A percentile compares a stretch with the other conserved stretches of the same genome.
These are phyloP conservation scores for Passalora sequoiae DNA, from an alignment of 2,329 filamentous ascomycete genomes.

Conservation along the genomic window DNA sequence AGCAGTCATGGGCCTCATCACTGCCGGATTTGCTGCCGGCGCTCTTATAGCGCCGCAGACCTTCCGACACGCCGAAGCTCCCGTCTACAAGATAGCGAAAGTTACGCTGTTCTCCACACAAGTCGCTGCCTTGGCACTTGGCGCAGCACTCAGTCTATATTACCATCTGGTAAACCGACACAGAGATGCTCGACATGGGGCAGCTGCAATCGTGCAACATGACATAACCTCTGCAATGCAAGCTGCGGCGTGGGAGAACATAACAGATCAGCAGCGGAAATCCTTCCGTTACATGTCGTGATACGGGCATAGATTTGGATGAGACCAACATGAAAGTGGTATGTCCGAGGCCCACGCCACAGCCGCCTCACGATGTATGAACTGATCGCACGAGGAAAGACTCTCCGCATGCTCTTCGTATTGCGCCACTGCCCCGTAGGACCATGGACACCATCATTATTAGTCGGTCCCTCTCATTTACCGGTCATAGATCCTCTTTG, in stretches of 20 bases:
- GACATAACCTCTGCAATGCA: not conserved
- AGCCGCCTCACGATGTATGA: not conserved
- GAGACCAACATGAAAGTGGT: too few relatives aligned
- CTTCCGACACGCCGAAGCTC: slow-evolving; percentile 32
- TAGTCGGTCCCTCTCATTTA: slow-evolving; percentile 1
- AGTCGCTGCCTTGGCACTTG: not conserved
- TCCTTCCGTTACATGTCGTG: not conserved
- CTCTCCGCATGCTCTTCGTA: too few relatives aligned
- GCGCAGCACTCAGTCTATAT: not conserved
- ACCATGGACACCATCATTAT: too few relatives aligned
- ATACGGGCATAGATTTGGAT: too few relatives aligned
- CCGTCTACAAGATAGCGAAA: slow-evolving; percentile 36
- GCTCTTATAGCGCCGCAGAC: slow-evolving; percentile 36
- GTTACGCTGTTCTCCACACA: slow-evolving; percentile 20
- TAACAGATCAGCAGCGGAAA: not conserved
- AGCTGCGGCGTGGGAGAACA: not conserved
- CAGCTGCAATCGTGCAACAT: not conserved
- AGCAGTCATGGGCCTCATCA: slow-evolving; percentile 30
- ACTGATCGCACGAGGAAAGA: too few relatives aligned
- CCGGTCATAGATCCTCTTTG: slow-evolving; percentile 6
- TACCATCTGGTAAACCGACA: not conserved
- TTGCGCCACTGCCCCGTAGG: too few relatives aligned
- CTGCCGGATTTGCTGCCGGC: slow-evolving; percentile 39
- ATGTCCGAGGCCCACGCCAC: not conserved
- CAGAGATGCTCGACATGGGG: not conserved